Conservation (phyloP, 768 basidiomycete genomes). For the Favolaschia claudopus region DNA sequence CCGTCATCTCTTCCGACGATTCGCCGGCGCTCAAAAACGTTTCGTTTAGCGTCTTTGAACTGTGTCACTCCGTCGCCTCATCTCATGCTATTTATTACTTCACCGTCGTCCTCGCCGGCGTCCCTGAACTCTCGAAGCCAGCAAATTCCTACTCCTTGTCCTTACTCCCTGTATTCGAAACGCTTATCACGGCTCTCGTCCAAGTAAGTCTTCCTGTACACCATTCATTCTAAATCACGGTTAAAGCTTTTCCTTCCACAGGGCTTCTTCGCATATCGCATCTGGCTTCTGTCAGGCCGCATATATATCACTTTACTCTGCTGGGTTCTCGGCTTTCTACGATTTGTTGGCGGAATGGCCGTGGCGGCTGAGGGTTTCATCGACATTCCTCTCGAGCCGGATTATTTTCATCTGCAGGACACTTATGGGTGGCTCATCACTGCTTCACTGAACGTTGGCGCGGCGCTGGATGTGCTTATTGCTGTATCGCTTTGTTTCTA, state of each 20-base stretch:
- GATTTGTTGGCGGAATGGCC: constrained; percentile 38
- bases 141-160: constrained; percentile 28
- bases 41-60: constrained; percentile 13
- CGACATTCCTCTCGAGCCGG: constrained; percentile 20
- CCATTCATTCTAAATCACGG: too few relatives aligned
- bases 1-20: not conserved
- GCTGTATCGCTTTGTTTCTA: constrained; percentile 41
- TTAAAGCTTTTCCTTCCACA: constrained; percentile 8
- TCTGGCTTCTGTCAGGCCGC: constrained; percentile 36
- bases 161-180: constrained; percentile 36
- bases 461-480: constrained; percentile 40
- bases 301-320: constrained; percentile 34
- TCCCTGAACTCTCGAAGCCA: constrained; percentile 27
- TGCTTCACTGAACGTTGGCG: constrained; percentile 36
- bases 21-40: not conserved
- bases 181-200: constrained; percentile 27
- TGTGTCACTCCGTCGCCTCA: constrained; percentile 16
- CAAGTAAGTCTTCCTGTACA: constrained; percentile 14
- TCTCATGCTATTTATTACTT: constrained; percentile 38
- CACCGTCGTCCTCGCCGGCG: constrained; percentile 37
- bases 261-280: constrained; percentile 42
- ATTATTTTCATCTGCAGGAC: constrained; percentile 29
- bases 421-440: constrained; percentile 42
- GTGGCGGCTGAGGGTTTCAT: constrained; percentile 34
- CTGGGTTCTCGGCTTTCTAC: constrained; percentile 31